Conservation (phyloP, 345 rosid genomes). For the Trapa bicornis region DNA sequence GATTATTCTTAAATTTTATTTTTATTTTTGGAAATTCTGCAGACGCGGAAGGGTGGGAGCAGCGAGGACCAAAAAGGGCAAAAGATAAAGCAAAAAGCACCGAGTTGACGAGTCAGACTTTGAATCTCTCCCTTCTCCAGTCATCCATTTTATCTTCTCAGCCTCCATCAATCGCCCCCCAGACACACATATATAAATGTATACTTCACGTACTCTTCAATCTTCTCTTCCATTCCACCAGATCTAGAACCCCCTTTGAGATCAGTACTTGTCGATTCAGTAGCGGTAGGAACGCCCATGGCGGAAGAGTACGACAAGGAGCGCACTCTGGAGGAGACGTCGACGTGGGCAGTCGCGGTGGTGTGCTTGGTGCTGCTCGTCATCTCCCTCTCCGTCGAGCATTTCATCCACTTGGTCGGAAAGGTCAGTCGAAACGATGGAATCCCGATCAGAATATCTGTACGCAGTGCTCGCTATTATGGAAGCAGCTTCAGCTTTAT, state of each 20-base stretch:
- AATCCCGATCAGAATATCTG: background rate
- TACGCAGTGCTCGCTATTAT: background rate
- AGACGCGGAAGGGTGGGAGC: too few relatives aligned
- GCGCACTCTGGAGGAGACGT: constrained; percentile 22
- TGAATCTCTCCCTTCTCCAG: background rate
- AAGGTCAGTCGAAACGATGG: constrained; percentile 15
- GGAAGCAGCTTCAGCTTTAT: background rate
- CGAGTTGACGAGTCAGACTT: background rate
- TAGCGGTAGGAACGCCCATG: background rate
- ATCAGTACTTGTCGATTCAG: too few relatives aligned
- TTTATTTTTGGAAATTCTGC: too few relatives aligned
- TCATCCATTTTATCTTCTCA: background rate
- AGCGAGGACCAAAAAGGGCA: too few relatives aligned
- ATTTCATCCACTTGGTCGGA: constrained; percentile 17
- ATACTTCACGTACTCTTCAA: background rate
- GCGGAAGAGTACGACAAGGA: constrained; percentile 10
- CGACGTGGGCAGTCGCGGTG: constrained; percentile 42
- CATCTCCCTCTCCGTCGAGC: constrained; percentile 29
- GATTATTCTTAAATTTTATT: too few relatives aligned
- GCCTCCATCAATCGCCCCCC: background rate
- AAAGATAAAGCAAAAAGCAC: too few relatives aligned
- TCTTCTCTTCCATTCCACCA: too few relatives aligned
- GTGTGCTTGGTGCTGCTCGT: constrained; percentile 31
- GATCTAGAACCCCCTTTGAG: too few relatives aligned
- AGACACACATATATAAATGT: too few relatives aligned